A percentile compares a stretch with the other conserved stretches of the same genome.
Evolutionary conservation across 257 asterid species (phyloP).

Genomic region (Petunia secreta): DNA sequence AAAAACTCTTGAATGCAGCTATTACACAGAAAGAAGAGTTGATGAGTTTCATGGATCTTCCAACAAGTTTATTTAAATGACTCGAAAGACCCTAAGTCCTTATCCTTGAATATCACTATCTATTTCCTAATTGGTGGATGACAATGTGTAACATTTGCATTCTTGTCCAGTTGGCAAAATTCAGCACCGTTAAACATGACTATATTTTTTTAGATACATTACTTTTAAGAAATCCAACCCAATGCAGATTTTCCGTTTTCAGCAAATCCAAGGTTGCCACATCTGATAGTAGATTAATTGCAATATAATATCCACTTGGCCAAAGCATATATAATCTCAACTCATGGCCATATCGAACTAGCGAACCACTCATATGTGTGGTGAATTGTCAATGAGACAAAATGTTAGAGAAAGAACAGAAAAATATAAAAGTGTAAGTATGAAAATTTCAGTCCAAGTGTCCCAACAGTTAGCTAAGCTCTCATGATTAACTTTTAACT

Average conservation of each 20-base stretch:
- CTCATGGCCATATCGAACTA: not conserved
- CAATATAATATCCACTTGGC: not conserved
- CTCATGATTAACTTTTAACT: too few species aligned
- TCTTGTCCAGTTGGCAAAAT: conserved; percentile 5
- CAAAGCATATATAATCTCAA: not conserved
- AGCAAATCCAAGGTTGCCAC: not conserved
- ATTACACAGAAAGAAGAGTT: not conserved
- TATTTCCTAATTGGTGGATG: not conserved
- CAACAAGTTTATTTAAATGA: not conserved
- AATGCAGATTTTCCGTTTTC: not conserved
- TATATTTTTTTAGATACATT: not conserved
- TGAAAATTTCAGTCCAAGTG: not conserved
- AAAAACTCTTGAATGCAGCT: not conserved
- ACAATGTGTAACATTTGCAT: not conserved
- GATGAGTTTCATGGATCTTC: not conserved
- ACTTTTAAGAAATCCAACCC: not conserved
- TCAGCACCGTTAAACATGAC: not conserved
- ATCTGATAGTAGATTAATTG: not conserved
- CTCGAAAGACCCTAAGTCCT: not conserved
- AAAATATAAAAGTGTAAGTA: not conserved
- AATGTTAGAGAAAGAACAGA: too few species aligned
- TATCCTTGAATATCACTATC: not conserved
- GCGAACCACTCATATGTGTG: not conserved
- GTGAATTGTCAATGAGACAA: not conserved
- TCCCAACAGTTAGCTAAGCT: not conserved